Base-by-base conservation (phyloP, 352 stramenopile genomes). In the Blastocystis sp. region DNA sequence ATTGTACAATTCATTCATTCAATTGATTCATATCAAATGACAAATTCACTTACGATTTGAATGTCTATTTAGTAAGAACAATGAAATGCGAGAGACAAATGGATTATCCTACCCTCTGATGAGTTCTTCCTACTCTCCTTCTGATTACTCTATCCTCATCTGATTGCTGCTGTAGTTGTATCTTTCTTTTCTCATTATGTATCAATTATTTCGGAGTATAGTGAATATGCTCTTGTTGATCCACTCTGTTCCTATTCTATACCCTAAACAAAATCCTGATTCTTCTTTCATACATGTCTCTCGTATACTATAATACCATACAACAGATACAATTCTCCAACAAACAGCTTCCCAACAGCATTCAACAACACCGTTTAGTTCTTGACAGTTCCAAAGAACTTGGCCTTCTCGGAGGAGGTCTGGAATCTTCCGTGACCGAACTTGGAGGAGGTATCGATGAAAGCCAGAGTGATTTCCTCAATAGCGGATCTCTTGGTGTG, bases 381-480 rank as follows among this genome's bases (percentile, higher is more conserved):
- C 61, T 73, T 73, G 32, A 73, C 14, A 46, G 61, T 73, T 49
- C 61, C 61, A n/a, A 52, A 73, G 61, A 73, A 73, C 61, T 73
- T 73, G 61, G 61, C 61, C 61, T 73, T 73, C 61, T 73, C n/a
- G 24, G n/a, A 49, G 61, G 61, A 73, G 24, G 61, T 99, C 92
- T 99, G 97, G 96, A 99, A 99, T 80, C 97, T 94, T 92, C 97
- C 97, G 92, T 99, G 97, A 89, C 97, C 97, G 91, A 98, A 97
- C 93, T 99, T 99, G 85, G 95, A 98, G 89, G 93, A 97, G 87
- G 93, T 97, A 90, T 97, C 93, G 91, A 97, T 96, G 90, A 97
- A 97, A 91, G 95, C 95, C 91, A 97, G 92, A 88, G 92, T 94
- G 91, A 96, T 97, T 88, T 95, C 91, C 90, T 99, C 97, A 86